A percentile compares a stretch with the other conserved stretches of the same genome.
phyloP scores from a whole-genome alignment of 2,329 filamentous ascomycete genomes.

The Fusarium drepaniforme region DNA sequence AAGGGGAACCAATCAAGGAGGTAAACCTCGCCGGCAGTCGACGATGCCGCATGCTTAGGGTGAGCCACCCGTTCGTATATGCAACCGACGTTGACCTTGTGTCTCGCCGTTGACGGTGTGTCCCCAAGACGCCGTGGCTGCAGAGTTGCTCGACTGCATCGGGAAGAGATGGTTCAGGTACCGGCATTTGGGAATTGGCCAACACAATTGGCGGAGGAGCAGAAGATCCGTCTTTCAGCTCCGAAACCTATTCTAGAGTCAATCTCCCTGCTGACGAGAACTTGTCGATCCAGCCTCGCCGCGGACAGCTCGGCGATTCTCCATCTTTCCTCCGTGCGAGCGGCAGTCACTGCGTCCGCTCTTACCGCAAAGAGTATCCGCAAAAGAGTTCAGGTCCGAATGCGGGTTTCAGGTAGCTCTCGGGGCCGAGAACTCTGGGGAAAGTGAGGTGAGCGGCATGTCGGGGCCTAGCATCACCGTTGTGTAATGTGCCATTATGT shows the following conservation, averaged over 20 bases:
- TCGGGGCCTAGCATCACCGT: constrained; percentile 1
- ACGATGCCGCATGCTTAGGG: not conserved
- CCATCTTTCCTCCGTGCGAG: not conserved
- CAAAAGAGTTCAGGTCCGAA: constrained; percentile 1
- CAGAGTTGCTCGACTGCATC: not conserved
- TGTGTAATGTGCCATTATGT: constrained; percentile 16
- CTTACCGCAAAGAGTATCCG: not conserved
- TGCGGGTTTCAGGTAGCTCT: constrained; percentile 21
- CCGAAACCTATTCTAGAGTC: not conserved
- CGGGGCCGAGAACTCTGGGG: not conserved
- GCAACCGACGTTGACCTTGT: not conserved
- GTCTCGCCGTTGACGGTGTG: not conserved
- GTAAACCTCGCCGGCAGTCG: not conserved
- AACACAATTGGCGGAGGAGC: not conserved
- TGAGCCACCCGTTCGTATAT: constrained; percentile 22
- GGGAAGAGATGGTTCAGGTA: not conserved
- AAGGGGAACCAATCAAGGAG: not conserved
- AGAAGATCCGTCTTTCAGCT: not conserved
- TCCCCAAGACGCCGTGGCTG: not conserved
- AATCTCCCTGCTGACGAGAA: not conserved
- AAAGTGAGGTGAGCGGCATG: not conserved
- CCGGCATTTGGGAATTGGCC: not conserved
- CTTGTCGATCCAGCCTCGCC: not conserved
- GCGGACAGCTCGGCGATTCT: not conserved
- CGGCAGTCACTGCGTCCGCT: not conserved